These are phyloP conservation scores for Suillus hirtellus DNA, from an alignment of 768 basidiomycete species.

Conservation along the genomic window DNA sequence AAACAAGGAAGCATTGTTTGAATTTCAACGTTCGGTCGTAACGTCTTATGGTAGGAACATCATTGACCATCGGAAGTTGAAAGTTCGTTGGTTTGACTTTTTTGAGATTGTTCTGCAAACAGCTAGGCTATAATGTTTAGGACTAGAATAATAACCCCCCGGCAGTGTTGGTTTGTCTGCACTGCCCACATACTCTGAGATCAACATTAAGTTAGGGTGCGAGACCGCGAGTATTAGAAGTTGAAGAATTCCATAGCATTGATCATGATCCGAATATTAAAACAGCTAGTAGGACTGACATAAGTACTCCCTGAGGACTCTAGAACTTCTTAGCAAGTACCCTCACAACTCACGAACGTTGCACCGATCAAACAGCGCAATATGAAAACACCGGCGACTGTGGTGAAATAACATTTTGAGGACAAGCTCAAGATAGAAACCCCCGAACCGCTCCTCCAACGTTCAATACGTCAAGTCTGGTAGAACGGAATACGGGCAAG, in stretches of 20 bases:
- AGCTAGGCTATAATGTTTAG: not conserved
- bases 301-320: constrained; percentile 2
- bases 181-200: too few species aligned
- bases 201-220: not conserved
- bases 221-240: constrained; percentile 7
- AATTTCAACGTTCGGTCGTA: not conserved
- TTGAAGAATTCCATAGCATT: not conserved
- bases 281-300: constrained; percentile 1
- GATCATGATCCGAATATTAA: not conserved
- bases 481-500: not conserved
- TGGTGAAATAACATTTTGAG: not conserved
- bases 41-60: too few species aligned
- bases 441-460: constrained; percentile 92
- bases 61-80: not conserved
- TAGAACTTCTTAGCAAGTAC: not conserved
- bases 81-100: not conserved
- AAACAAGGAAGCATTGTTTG: not conserved
- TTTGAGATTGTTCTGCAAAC: not conserved
- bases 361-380: not conserved
- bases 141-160: not conserved
- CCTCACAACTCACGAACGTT: not conserved
- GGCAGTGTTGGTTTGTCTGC: not conserved
- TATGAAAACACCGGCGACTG: not conserved
- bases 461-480: constrained; percentile 80
- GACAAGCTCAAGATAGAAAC: constrained; percentile 59